These are phyloP conservation scores for Aspergillus brunneoviolaceus DNA, from an alignment of 2,329 filamentous ascomycete genomes.

Conservation along the genomic window DNA sequence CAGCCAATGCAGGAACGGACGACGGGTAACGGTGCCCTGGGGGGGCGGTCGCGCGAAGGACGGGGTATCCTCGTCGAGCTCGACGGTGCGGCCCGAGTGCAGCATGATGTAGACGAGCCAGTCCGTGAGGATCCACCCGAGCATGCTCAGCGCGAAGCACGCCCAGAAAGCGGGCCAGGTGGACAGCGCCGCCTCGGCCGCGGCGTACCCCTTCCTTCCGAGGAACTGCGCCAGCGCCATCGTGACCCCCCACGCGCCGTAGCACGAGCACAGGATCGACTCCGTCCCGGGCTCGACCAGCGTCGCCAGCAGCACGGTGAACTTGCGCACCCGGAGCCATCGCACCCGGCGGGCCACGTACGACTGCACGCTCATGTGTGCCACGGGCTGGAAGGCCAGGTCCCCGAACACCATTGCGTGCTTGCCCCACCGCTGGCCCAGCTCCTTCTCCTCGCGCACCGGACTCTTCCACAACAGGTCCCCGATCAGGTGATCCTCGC, in stretches of 20 bases:
- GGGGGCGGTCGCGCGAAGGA: slow-evolving; percentile 62
- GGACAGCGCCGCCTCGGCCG: slow-evolving; percentile 56
- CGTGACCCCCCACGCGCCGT: slow-evolving; percentile 76
- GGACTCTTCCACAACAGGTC: slow-evolving; percentile 76
- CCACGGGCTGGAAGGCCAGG: slow-evolving; percentile 85
- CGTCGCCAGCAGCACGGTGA: slow-evolving; percentile 84
- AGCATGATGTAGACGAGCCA: slow-evolving; percentile 70
- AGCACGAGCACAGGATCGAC: slow-evolving; percentile 76
- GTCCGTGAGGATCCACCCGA: slow-evolving; percentile 73
- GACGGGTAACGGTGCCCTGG: slow-evolving; percentile 42
- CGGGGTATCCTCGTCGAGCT: slow-evolving; percentile 71
- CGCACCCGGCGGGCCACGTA: slow-evolving; percentile 80
- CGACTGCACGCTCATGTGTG: slow-evolving; percentile 71
- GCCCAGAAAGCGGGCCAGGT: slow-evolving; percentile 67
- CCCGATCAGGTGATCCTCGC: slow-evolving; percentile 94
- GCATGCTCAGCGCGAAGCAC: slow-evolving; percentile 66
- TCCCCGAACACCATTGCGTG: slow-evolving; percentile 85
- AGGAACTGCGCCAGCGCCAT: slow-evolving; percentile 63
- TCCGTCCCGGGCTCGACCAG: slow-evolving; percentile 92
- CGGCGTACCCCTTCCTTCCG: slow-evolving; percentile 35
- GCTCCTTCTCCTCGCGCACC: slow-evolving; percentile 37
- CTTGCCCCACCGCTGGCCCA: slow-evolving; percentile 59
- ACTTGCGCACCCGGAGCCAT: slow-evolving; percentile 92
- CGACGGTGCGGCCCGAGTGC: slow-evolving; percentile 70
- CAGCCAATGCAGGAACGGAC: slow-evolving; percentile 70